phyloP scores from a whole-genome alignment of 2,329 filamentous ascomycete genomes.

The Trichoderma afroharzianum region DNA sequence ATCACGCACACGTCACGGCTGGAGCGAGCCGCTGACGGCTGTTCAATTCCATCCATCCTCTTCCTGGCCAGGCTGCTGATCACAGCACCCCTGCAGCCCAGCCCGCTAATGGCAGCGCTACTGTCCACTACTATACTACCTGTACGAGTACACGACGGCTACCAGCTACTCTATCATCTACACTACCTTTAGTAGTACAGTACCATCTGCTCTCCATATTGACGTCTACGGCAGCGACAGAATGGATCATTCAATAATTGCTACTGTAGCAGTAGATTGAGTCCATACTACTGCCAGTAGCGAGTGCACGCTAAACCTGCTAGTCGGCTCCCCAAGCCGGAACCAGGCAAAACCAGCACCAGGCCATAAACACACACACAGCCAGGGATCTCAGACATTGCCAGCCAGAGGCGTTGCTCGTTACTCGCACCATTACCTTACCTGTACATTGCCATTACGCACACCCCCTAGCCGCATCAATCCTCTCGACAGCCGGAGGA shows the following conservation, averaged over 20 bases:
- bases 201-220: no score
- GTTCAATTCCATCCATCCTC: not conserved
- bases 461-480: not conserved
- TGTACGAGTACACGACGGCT: no score
- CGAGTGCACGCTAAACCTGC: not conserved
- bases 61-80: conserved; percentile 2
- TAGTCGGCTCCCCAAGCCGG: not conserved
- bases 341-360: not conserved
- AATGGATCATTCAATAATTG: no score
- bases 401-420: not conserved
- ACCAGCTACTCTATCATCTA: no score
- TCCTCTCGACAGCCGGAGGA: not conserved
- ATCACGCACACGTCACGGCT: conserved; percentile 9
- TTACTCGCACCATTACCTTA: not conserved
- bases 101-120: conserved; percentile 3
- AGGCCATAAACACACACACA: not conserved
- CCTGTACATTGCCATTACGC: not conserved
- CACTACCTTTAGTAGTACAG: no score
- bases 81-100: conserved; percentile 7
- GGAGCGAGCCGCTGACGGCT: not conserved
- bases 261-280: no score
- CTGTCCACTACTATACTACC: not conserved
- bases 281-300: not conserved
- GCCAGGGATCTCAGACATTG: not conserved
- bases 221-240: not conserved